phyloP scores from a whole-genome alignment of 345 rosid genomes.

The Arabis hirsuta region DNA sequence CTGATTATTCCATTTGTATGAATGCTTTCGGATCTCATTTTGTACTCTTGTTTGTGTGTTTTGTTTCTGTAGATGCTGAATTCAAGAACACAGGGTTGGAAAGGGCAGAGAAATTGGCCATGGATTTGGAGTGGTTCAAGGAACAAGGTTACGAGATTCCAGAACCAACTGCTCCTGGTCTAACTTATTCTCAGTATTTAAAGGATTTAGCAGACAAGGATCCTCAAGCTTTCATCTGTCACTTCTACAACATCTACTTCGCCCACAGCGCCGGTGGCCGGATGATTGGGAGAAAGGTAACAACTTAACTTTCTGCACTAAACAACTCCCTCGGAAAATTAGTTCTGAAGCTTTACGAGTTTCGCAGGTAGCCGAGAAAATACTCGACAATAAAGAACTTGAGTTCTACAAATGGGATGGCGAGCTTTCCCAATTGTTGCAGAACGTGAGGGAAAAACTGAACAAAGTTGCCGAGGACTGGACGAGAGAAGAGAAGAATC shows the following conservation, averaged over 20 bases:
- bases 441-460: slow-evolving; percentile 82
- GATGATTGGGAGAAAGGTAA: slow-evolving; percentile 95
- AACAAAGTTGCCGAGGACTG: slow-evolving; percentile 79
- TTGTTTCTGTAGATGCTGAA: slow-evolving; percentile 60
- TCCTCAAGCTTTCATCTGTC: slow-evolving; percentile 96
- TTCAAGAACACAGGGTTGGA: slow-evolving; percentile 87
- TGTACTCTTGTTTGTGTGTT: background rate
- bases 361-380: slow-evolving; percentile 67
- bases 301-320: background rate
- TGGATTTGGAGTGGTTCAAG: slow-evolving; percentile 87
- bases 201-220: slow-evolving; percentile 76
- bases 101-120: slow-evolving; percentile 68
- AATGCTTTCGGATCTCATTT: background rate
- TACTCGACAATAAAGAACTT: slow-evolving; percentile 67
- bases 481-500: slow-evolving; percentile 89
- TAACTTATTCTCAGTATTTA: slow-evolving; percentile 60
- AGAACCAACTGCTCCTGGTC: slow-evolving; percentile 79
- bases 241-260: slow-evolving; percentile 93
- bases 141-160: slow-evolving; percentile 87
- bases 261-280: slow-evolving; percentile 98
- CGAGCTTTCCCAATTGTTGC: slow-evolving; percentile 70
- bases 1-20: background rate
- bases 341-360: slow-evolving; percentile 18
- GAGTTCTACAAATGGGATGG: slow-evolving; percentile 95
- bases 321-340: background rate